Evolutionary conservation across 371 early-diverging fungal genomes (phyloP).

Genomic region (Dinochytrium kinnereticum): DNA sequence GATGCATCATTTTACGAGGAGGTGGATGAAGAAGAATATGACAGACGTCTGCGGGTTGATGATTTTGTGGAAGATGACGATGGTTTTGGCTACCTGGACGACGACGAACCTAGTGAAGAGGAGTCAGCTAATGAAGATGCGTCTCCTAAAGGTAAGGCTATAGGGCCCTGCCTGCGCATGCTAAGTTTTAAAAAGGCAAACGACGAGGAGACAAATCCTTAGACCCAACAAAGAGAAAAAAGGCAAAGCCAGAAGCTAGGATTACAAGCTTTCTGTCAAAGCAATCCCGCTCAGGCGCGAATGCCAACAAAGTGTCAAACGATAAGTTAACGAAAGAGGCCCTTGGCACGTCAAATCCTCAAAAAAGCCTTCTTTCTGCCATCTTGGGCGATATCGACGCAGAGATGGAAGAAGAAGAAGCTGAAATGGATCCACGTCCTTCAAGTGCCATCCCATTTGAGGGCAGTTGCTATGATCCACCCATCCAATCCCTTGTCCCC

Average conservation of each 20-base stretch:
- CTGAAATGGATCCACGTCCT: not conserved
- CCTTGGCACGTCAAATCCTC: no score
- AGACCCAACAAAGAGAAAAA: conserved; percentile 18
- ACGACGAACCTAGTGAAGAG: conserved; percentile 52
- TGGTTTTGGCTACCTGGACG: conserved; percentile 80
- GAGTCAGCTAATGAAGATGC: no score
- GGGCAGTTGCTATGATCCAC: not conserved
- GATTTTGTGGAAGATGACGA: conserved; percentile 89
- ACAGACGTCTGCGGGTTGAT: conserved; percentile 40
- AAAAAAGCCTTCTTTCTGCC: conserved; percentile 28
- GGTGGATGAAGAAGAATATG: conserved; percentile 12
- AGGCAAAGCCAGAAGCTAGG: conserved; percentile 27
- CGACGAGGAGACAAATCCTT: conserved; percentile 3
- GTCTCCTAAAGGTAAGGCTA: no score
- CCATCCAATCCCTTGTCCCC: not conserved
- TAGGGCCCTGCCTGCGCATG: conserved; percentile 25
- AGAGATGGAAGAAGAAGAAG: conserved; percentile 8
- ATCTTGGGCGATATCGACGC: conserved; percentile 41
- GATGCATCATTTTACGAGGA: not conserved
- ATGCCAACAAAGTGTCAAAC: no score
- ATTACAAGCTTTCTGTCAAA: conserved; percentile 40
- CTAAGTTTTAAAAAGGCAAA: not conserved
- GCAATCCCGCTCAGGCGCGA: conserved; percentile 20
- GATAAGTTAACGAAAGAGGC: no score
- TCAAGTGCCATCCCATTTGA: no score